Percentiles rank a stretch among this genome's conserved stretches.
These are phyloP conservation scores for Nematodospora valgi DNA, from an alignment of 805 yeast genomes.

Conservation along the genomic window DNA sequence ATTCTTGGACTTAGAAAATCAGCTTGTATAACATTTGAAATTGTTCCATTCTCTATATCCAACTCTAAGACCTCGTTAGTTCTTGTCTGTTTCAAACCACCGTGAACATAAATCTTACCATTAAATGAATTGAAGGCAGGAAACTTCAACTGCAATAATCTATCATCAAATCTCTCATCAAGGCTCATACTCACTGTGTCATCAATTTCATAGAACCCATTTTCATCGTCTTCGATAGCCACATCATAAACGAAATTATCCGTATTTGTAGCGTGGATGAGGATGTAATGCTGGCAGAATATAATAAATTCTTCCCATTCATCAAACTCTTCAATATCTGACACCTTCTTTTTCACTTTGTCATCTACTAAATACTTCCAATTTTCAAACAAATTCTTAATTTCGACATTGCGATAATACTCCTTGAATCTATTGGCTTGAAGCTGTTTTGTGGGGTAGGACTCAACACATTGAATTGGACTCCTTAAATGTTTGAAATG, in stretches of 20 bases:
- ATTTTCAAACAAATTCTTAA: slow-evolving; percentile 51
- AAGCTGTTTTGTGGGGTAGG: slow-evolving; percentile 48
- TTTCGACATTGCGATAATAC: slow-evolving; percentile 50
- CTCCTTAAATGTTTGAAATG: slow-evolving; percentile 67
- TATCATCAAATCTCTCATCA: slow-evolving; percentile 7
- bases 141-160: slow-evolving; percentile 35
- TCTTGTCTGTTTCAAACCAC: slow-evolving; percentile 38
- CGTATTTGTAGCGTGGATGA: slow-evolving; percentile 59
- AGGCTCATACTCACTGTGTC: not conserved
- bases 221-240: slow-evolving; percentile 3
- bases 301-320: slow-evolving; percentile 80
- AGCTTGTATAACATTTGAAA: slow-evolving; percentile 20
- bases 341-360: slow-evolving; percentile 39
- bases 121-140: slow-evolving; percentile 29
- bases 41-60: slow-evolving; percentile 35
- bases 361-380: slow-evolving; percentile 49
- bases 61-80: slow-evolving; percentile 11
- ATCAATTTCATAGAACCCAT: slow-evolving; percentile 2
- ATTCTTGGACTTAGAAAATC: slow-evolving; percentile 41
- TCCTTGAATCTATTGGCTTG: slow-evolving; percentile 50
- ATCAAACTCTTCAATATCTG: slow-evolving; percentile 64
- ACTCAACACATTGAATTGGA: slow-evolving; percentile 62
- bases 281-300: slow-evolving; percentile 71
- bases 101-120: slow-evolving; percentile 29
- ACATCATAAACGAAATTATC: slow-evolving; percentile 11